Percentiles rank a stretch among this genome's conserved stretches.
phyloP scores from a whole-genome alignment of 495 filamentous ascomycete species.

The Trichoderma reesei region DNA sequence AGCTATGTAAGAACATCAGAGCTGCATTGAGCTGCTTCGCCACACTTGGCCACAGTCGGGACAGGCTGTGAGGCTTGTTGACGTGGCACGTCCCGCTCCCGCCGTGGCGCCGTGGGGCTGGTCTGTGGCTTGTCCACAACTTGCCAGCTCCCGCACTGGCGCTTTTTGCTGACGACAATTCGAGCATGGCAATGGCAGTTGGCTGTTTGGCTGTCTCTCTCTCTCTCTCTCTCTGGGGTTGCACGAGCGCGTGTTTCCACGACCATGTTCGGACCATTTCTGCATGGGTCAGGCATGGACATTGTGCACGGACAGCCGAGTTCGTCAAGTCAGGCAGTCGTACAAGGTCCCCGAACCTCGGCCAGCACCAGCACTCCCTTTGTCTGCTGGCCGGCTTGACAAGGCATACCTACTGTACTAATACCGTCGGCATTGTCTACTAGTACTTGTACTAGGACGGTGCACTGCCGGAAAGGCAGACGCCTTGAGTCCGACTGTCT shows the following conservation, averaged over 20 bases:
- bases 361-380: background rate
- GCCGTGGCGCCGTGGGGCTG: background rate
- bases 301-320: too few relatives aligned
- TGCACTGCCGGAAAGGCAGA: background rate
- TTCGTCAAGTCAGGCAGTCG: too few relatives aligned
- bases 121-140: background rate
- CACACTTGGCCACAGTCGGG: background rate
- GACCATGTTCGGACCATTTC: too few relatives aligned
- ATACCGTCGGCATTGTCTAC: too few relatives aligned
- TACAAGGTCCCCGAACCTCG: background rate
- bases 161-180: background rate
- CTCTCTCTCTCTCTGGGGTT: too few relatives aligned
- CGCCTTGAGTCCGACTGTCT: background rate
- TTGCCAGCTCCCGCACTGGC: background rate
- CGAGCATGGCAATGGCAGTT: background rate
- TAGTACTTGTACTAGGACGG: background rate
- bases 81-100: slow-evolving; percentile 2
- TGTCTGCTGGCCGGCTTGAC: background rate
- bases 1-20: background rate
- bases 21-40: background rate
- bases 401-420: too few relatives aligned
- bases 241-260: too few relatives aligned
- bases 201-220: too few relatives aligned
- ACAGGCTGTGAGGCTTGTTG: slow-evolving; percentile 3
- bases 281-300: too few relatives aligned